Conservation (phyloP, 106 monocot species). For the Dioscorea alata region DNA sequence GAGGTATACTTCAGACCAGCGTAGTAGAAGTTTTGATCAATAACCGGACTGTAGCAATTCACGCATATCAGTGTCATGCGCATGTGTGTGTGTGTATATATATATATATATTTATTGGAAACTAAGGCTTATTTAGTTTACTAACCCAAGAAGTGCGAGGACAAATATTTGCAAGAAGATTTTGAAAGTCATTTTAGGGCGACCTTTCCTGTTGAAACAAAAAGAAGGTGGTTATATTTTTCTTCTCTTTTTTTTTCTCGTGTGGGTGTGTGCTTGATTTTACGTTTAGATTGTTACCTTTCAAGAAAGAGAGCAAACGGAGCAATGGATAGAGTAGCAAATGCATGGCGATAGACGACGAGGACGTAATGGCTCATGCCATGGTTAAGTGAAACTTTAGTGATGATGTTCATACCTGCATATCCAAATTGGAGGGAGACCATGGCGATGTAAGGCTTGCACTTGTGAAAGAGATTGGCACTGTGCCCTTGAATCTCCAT, state of each 20-base stretch:
- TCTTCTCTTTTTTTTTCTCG: background rate
- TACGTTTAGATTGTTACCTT: slow-evolving; percentile 21
- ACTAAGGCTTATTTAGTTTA: no score
- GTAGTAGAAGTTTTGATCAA: slow-evolving; percentile 88
- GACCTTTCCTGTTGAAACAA: slow-evolving; percentile 39
- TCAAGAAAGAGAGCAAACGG: slow-evolving; percentile 83
- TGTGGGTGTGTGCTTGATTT: no score
- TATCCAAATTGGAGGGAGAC: slow-evolving; percentile 75
- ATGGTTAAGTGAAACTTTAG: slow-evolving; percentile 71
- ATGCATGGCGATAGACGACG: slow-evolving; percentile 82
- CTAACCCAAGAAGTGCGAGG: slow-evolving; percentile 50
- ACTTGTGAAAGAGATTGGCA: slow-evolving; percentile 15
- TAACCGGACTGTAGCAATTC: slow-evolving; percentile 46
- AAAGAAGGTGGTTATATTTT: background rate
- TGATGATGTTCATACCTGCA: slow-evolving; percentile 85
- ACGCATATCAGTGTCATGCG: background rate
- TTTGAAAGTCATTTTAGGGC: slow-evolving; percentile 55
- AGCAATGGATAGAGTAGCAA: slow-evolving; percentile 76
- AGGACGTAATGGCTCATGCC: slow-evolving; percentile 91
- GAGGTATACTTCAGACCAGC: slow-evolving; percentile 60
- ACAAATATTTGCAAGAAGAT: slow-evolving; percentile 72
- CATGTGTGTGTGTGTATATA: background rate
- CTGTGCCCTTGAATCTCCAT: slow-evolving; percentile 7
- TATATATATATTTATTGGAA: no score
- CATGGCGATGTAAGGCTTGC: slow-evolving; percentile 79